A percentile compares a stretch with the other conserved stretches of the same genome.
phyloP scores from a whole-genome alignment of 1,284 basidiomycete genomes.

The Puccinia coronata region DNA sequence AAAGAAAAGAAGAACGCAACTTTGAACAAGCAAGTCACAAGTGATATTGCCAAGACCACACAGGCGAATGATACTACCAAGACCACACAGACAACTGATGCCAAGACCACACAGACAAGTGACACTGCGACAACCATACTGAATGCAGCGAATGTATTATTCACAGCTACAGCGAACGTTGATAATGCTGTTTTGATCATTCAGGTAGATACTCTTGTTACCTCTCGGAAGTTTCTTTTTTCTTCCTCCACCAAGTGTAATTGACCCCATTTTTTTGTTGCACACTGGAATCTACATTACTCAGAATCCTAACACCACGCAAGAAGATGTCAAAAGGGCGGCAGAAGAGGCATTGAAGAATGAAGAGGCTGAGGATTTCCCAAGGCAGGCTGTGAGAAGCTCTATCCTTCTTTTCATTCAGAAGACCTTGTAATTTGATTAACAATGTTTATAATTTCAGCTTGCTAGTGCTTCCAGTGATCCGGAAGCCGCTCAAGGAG shows the following conservation, averaged over 20 bases:
- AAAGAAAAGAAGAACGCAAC: too few relatives aligned
- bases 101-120: too few relatives aligned
- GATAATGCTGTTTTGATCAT: neutral
- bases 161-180: neutral
- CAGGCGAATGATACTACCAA: too few relatives aligned
- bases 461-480: constrained; percentile 3
- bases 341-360: constrained; percentile 21
- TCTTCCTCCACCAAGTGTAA: neutral
- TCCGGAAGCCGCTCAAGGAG: neutral
- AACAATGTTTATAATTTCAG: neutral
- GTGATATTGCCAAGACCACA: neutral
- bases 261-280: neutral
- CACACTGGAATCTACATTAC: neutral
- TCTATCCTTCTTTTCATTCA: neutral
- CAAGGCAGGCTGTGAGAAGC: constrained; percentile 13
- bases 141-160: neutral
- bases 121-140: too few relatives aligned
- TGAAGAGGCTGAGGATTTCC: constrained; percentile 11
- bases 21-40: neutral
- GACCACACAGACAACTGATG: too few relatives aligned
- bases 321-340: constrained; percentile 1
- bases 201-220: neutral
- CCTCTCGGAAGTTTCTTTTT: neutral
- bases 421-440: neutral
- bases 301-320: neutral